Conservation (phyloP, 768 basidiomycete genomes). For the Boletus sp. region DNA sequence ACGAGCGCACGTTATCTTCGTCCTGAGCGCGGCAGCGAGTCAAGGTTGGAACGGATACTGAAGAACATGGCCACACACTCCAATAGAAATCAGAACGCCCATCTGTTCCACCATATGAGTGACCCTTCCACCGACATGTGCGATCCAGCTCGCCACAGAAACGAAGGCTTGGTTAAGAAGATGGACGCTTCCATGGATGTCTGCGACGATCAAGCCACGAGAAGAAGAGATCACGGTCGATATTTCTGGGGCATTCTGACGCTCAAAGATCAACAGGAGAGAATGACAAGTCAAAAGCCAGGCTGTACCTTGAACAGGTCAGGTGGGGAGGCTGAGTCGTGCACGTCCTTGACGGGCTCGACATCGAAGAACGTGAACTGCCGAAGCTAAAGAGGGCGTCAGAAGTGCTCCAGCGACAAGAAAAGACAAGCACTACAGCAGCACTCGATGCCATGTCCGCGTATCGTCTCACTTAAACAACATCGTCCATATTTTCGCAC, state of each 20-base stretch:
- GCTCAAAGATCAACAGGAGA: neutral
- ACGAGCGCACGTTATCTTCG: slow-evolving; percentile 64
- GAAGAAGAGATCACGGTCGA: slow-evolving; percentile 65
- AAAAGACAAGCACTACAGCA: slow-evolving; percentile 16
- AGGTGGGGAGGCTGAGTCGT: slow-evolving; percentile 73
- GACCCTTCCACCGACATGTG: slow-evolving; percentile 75
- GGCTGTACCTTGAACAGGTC: slow-evolving; percentile 70
- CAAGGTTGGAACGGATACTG: neutral
- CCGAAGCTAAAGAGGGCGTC: slow-evolving; percentile 58
- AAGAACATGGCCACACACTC: slow-evolving; percentile 50
- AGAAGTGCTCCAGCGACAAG: neutral
- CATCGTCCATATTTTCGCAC: too few species aligned
- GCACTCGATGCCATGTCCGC: too few species aligned
- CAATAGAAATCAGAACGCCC: slow-evolving; percentile 84
- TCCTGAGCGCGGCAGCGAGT: slow-evolving; percentile 49
- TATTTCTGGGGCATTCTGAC: slow-evolving; percentile 66
- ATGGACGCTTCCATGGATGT: slow-evolving; percentile 83
- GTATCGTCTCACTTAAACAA: too few species aligned
- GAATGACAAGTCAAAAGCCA: neutral
- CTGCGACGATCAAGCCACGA: slow-evolving; percentile 72
- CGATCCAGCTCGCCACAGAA: slow-evolving; percentile 70
- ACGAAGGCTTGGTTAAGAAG: slow-evolving; percentile 75
- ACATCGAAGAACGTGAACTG: slow-evolving; percentile 91
- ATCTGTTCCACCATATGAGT: slow-evolving; percentile 84
- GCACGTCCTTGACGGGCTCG: slow-evolving; percentile 70